Evolutionary conservation across 306 rosid genomes (phyloP).

Genomic region (Ormosia emarginata): DNA sequence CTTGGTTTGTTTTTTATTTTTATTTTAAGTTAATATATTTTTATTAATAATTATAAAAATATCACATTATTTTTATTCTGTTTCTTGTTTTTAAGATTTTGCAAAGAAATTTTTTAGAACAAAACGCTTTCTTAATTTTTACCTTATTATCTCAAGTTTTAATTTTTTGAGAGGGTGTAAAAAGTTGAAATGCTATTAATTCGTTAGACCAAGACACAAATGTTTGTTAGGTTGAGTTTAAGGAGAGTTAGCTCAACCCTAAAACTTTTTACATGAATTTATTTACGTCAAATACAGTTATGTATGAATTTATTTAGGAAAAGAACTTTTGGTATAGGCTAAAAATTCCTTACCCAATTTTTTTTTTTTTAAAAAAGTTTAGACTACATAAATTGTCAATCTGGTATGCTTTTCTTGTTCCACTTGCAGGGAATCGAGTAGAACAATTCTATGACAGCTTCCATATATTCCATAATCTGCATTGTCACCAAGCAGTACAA

Average conservation of each 20-base stretch:
- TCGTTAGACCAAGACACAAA: background rate
- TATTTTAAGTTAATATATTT: too few species aligned
- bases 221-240: background rate
- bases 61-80: too few species aligned
- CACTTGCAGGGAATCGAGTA: background rate
- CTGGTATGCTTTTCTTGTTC: background rate
- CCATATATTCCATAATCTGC: background rate
- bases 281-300: background rate
- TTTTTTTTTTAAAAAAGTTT: background rate
- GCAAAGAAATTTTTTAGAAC: too few species aligned
- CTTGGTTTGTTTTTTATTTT: too few species aligned
- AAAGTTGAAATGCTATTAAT: background rate
- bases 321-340: background rate
- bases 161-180: background rate
- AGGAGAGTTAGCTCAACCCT: background rate
- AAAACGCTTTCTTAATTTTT: background rate
- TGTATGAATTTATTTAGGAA: background rate
- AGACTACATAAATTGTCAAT: background rate
- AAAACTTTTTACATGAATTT: background rate
- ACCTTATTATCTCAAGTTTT: background rate
- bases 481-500: background rate
- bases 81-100: too few species aligned
- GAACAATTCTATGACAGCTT: background rate
- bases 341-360: background rate
- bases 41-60: too few species aligned